Percentiles rank a stretch among this genome's conserved stretches.
These are phyloP conservation scores for Coniochaeta sp. DNA, from an alignment of 2,329 filamentous ascomycete genomes.

Conservation along the genomic window DNA sequence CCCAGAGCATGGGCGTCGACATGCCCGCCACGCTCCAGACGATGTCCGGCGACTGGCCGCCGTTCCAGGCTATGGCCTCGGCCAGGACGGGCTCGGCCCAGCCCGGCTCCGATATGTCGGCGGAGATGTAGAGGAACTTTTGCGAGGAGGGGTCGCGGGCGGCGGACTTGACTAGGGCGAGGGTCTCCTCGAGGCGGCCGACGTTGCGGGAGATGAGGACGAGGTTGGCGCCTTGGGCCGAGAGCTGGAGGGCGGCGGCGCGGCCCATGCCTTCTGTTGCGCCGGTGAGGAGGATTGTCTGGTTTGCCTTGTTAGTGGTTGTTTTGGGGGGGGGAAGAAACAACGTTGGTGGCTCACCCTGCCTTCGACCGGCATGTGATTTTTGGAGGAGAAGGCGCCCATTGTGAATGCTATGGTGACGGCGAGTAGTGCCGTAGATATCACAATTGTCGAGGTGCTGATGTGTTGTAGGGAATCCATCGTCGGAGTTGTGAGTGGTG, in stretches of 20 bases:
- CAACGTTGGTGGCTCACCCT: slow-evolving; percentile 47
- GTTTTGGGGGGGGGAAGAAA: slow-evolving; percentile 4
- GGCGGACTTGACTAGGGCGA: slow-evolving; percentile 49
- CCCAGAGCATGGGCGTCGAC: slow-evolving; percentile 66
- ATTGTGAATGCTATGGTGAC: slow-evolving; percentile 39
- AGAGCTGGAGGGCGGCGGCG: slow-evolving; percentile 64
- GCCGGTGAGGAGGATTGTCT: slow-evolving; percentile 87
- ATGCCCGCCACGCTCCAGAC: slow-evolving; percentile 87
- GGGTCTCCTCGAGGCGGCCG: slow-evolving; percentile 63
- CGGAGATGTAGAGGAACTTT: slow-evolving; percentile 74
- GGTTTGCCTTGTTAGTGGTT: neutral
- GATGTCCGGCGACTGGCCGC: slow-evolving; percentile 64
- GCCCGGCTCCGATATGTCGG: slow-evolving; percentile 65
- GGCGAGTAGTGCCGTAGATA: slow-evolving; percentile 23
- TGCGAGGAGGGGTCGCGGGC: slow-evolving; percentile 62
- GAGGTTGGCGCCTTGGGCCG: slow-evolving; percentile 77
- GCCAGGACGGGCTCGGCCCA: slow-evolving; percentile 64
- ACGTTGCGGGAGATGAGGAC: slow-evolving; percentile 76
- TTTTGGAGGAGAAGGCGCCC: slow-evolving; percentile 61
- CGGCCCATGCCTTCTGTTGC: slow-evolving; percentile 90
- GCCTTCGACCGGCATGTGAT: slow-evolving; percentile 78
- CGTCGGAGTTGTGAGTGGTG: too few relatives aligned
- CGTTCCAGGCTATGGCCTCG: slow-evolving; percentile 74
- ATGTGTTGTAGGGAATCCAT: slow-evolving; percentile 13
- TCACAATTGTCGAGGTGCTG: slow-evolving; percentile 11